phyloP scores from a whole-genome alignment of 768 basidiomycete genomes.

The Hemileccinum impolitum region DNA sequence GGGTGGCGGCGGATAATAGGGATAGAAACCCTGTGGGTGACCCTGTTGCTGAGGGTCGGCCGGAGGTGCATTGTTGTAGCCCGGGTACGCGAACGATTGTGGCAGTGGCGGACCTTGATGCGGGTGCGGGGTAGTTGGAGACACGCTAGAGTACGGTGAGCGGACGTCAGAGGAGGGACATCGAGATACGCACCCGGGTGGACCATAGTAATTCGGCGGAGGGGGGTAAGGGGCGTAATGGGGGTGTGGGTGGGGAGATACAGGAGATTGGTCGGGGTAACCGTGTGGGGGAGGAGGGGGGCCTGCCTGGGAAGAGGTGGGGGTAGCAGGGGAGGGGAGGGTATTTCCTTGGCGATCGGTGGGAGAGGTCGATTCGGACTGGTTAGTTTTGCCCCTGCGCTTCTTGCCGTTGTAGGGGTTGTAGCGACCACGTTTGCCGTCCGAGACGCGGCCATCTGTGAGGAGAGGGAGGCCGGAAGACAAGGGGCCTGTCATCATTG shows the following conservation, averaged over 20 bases:
- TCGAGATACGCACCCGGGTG: conserved; percentile 21
- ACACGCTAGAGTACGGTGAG: conserved; percentile 18
- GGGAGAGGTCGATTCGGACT: conserved; percentile 30
- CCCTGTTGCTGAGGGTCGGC: conserved; percentile 28
- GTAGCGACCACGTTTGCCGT: conserved; percentile 44
- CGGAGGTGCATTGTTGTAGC: conserved; percentile 18
- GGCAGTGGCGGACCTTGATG: conserved; percentile 20
- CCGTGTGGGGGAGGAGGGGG: conserved; percentile 22
- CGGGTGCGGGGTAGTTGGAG: conserved; percentile 21
- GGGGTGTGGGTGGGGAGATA: conserved; percentile 25
- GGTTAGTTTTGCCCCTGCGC: conserved; percentile 34
- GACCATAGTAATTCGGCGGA: conserved; percentile 32
- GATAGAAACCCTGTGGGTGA: conserved; percentile 27
- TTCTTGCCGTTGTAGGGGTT: conserved; percentile 44
- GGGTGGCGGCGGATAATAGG: conserved; percentile 32
- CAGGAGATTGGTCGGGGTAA: conserved; percentile 28
- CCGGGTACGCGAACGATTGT: conserved; percentile 24
- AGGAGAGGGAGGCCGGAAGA: conserved; percentile 49
- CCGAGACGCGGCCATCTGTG: conserved; percentile 43
- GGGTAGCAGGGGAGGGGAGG: conserved; percentile 30
- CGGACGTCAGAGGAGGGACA: conserved; percentile 1
- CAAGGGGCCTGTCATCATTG: conserved; percentile 39
- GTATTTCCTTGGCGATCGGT: conserved; percentile 24
- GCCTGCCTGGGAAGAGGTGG: conserved; percentile 25
- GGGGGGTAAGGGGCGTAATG: conserved; percentile 34